Percentiles rank a stretch among this genome's conserved stretches.
phyloP scores from a whole-genome alignment of 2,329 filamentous ascomycete genomes.

The Daldinia sp. region DNA sequence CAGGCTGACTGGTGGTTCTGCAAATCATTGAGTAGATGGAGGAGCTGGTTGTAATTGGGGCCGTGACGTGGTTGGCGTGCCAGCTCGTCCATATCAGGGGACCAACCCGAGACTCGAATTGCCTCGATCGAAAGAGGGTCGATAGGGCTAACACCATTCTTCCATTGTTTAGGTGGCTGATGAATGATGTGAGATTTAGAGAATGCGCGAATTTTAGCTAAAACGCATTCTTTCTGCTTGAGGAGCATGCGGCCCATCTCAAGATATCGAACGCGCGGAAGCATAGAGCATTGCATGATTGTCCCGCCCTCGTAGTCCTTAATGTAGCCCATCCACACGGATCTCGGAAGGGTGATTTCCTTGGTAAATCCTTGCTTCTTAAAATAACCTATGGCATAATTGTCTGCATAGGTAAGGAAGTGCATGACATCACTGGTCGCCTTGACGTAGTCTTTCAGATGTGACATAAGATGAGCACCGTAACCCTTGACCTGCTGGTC shows the following conservation, averaged over 20 bases:
- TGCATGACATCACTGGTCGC: constrained; percentile 97
- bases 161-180: constrained; percentile 85
- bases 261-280: constrained; percentile 92
- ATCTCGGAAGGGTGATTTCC: constrained; percentile 90
- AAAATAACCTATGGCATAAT: constrained; percentile 98
- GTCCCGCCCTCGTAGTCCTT: constrained; percentile 99
- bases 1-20: constrained; percentile 93
- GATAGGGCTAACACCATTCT: constrained; percentile 75
- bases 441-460: constrained; percentile 98
- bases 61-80: constrained; percentile 94
- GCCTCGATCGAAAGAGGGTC: constrained; percentile 87
- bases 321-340: constrained; percentile 99
- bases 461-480: constrained; percentile 96
- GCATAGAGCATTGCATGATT: constrained; percentile 99
- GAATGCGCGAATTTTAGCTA: constrained; percentile 92
- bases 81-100: constrained; percentile 95
- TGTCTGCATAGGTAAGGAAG: constrained; percentile 97
- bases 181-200: constrained; percentile 90
- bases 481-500: constrained; percentile 99
- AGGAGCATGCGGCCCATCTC: constrained; percentile 92
- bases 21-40: constrained; percentile 91
- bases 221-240: constrained; percentile 95
- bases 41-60: constrained; percentile 92
- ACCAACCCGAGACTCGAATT: constrained; percentile 94
- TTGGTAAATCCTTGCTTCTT: constrained; percentile 99